phyloP scores from a whole-genome alignment of 352 stramenopile species.

The Globisporangium echinulatum region DNA sequence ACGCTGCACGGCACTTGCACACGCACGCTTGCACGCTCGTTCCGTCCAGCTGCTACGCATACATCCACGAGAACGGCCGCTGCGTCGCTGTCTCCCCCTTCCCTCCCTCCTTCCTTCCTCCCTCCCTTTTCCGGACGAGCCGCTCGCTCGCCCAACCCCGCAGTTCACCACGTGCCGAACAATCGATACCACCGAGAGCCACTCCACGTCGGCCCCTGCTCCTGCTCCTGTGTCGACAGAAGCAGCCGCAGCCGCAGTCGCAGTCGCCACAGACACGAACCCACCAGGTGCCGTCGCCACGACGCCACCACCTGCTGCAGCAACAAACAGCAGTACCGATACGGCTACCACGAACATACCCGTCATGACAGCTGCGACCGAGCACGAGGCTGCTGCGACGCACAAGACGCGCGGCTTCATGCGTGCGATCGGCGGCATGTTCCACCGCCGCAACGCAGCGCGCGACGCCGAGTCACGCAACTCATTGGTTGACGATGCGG shows the following conservation, averaged over 20 bases:
- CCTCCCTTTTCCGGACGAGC: too few relatives aligned
- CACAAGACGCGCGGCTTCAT: conserved; percentile 39
- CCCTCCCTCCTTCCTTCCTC: too few relatives aligned
- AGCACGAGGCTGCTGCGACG: conserved; percentile 1
- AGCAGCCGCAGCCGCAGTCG: background rate
- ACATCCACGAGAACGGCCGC: too few relatives aligned
- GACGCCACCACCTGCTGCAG: conserved; percentile 7
- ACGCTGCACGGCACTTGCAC: too few relatives aligned
- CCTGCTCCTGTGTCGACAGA: background rate
- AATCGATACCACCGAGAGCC: conserved; percentile 8
- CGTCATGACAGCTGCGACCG: background rate
- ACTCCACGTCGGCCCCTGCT: background rate
- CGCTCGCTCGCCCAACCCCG: conserved; percentile 1
- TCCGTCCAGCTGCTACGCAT: too few relatives aligned
- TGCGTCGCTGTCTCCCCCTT: too few relatives aligned
- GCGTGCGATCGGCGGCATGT: conserved; percentile 39
- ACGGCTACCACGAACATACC: background rate
- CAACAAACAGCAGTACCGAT: too few relatives aligned
- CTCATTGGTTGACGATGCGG: conserved; percentile 2
- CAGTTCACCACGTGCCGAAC: conserved; percentile 15
- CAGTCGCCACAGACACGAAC: background rate
- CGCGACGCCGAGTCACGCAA: conserved; percentile 13
- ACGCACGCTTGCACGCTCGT: too few relatives aligned
- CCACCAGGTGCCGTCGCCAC: background rate
- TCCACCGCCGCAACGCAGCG: conserved; percentile 23